These are phyloP conservation scores for Histomonas meleagridis DNA, from an alignment of 208 protist genomes.

Conservation along the genomic window DNA sequence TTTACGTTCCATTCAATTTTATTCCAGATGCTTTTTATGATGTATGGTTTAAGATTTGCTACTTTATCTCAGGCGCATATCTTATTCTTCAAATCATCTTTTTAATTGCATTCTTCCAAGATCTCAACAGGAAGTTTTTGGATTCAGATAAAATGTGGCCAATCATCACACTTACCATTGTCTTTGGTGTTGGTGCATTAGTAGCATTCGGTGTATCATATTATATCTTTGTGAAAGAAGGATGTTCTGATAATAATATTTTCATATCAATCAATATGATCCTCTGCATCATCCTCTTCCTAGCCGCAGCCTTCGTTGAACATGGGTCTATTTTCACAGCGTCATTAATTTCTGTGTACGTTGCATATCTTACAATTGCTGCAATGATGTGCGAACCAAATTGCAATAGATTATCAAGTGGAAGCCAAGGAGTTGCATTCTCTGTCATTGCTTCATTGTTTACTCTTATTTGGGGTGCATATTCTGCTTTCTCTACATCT, in stretches of 20 bases:
- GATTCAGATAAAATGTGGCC: neutral
- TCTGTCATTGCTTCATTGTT: neutral
- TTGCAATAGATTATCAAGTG: neutral
- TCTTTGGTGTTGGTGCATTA: neutral
- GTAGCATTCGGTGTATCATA: neutral
- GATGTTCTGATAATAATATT: neutral
- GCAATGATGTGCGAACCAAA: neutral
- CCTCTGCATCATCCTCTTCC: neutral
- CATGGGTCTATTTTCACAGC: neutral
- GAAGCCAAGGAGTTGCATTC: neutral
- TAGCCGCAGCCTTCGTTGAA: neutral
- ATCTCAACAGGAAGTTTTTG: neutral
- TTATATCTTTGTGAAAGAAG: neutral
- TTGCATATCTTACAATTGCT: neutral
- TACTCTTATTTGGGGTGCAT: neutral
- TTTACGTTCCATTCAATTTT: neutral
- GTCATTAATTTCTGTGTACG: neutral
- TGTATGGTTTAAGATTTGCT: neutral
- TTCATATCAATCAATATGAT: neutral
- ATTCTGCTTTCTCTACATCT: neutral
- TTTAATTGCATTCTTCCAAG: neutral
- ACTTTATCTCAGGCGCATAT: neutral
- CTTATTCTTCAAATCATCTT: neutral
- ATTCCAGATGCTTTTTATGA: slow-evolving; percentile 1
- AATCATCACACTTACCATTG: neutral